Base-by-base conservation (phyloP, 2,329 filamentous ascomycete species). In the Alternaria longipes region DNA sequence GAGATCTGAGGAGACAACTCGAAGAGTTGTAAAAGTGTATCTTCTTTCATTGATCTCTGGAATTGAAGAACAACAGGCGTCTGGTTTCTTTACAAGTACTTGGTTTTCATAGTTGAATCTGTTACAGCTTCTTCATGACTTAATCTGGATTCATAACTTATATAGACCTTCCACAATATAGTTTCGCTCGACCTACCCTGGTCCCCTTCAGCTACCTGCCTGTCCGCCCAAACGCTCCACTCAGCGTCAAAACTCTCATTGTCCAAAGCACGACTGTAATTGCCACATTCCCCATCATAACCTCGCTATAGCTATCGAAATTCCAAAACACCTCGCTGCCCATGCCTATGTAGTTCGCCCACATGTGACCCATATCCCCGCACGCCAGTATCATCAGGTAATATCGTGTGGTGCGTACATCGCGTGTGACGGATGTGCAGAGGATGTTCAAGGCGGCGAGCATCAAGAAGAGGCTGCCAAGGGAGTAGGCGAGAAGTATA, bases 271-370 rank as follows among this genome's bases (percentile, higher is more conserved):
- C 70, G 7, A 62, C 60, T 20, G 64, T 74, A 8, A 65, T 28
- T 1, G 60, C 67, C 51, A 75, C 69, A 63, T 74, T 75, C 20
- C 71, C 71, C 64, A 68, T 69, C 70, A 75, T 71, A 41, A 68
- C 64, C 50, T 64, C 65, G 45, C 69, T 73, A 55, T 69, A 74
- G 12, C 40, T 52, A 11, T 40, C 38, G 9, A 68, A 72, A n/a
- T 72, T 45, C 70, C 63, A 72, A 40, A 75, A 72, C 12, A 67
- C 47, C 9, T 66, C 60, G 3, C 50, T 54, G 0, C 64, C 69
- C 69, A 76, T 69, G 22, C 60, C 66, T 11, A 45, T 41, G 36
- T 74, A 75, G 38, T 63, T 71, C 5, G 63, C 50, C 20, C 62
- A 68, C 8, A 76, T 68, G 51, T 76, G 71, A 14, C 72, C 73